phyloP scores from a whole-genome alignment of 2,329 filamentous ascomycete genomes.

The Pseudofabraea citricarpa region DNA sequence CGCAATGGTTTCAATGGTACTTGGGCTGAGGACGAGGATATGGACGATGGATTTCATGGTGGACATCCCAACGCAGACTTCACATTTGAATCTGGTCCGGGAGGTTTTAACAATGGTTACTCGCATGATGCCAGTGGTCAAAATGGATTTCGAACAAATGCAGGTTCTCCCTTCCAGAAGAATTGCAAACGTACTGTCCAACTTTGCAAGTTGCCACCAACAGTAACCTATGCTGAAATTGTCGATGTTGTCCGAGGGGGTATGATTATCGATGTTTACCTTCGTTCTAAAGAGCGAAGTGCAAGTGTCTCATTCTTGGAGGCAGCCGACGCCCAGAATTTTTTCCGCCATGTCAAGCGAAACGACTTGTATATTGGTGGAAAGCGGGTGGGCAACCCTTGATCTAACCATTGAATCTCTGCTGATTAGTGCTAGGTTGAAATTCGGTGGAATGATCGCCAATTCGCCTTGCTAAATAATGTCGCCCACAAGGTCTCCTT shows the following conservation, averaged over 20 bases:
- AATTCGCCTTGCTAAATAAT: slow-evolving; percentile 61
- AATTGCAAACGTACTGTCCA: slow-evolving; percentile 51
- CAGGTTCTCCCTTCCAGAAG: slow-evolving; percentile 20
- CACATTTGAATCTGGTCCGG: slow-evolving; percentile 13
- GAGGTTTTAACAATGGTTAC: slow-evolving; percentile 9
- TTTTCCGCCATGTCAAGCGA: slow-evolving; percentile 58
- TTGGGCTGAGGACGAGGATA: not conserved
- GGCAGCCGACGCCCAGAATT: slow-evolving; percentile 56
- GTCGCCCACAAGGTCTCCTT: slow-evolving; percentile 57
- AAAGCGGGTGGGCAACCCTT: slow-evolving; percentile 51
- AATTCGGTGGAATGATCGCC: slow-evolving; percentile 65
- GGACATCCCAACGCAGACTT: slow-evolving; percentile 18
- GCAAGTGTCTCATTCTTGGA: slow-evolving; percentile 68
- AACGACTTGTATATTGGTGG: slow-evolving; percentile 65
- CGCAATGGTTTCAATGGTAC: slow-evolving; percentile 8
- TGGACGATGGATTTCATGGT: slow-evolving; percentile 12
- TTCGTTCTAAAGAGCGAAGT: slow-evolving; percentile 52
- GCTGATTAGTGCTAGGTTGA: slow-evolving; percentile 47
- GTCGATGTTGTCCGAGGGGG: slow-evolving; percentile 64
- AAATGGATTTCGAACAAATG: slow-evolving; percentile 14
- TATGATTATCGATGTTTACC: slow-evolving; percentile 61
- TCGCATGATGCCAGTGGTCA: slow-evolving; percentile 18
- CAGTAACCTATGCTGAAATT: slow-evolving; percentile 61
- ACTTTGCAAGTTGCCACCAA: slow-evolving; percentile 56
- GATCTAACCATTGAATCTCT: not conserved